Base-by-base conservation (phyloP, 352 stramenopile genomes). In the Globisporangium recalcitrans region DNA sequence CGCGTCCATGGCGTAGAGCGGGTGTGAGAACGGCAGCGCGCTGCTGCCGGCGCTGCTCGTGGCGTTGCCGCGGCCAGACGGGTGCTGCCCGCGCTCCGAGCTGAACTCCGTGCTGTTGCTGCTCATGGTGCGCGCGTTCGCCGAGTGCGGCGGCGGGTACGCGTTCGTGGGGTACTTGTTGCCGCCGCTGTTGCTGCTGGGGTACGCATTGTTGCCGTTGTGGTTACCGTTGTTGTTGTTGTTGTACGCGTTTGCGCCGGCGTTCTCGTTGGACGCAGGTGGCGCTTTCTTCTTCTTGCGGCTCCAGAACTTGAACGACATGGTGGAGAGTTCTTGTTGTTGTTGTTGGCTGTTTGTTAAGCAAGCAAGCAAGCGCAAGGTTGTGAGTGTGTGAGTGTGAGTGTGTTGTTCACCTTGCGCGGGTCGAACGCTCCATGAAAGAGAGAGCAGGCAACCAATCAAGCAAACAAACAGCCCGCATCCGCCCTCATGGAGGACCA, bases 1-100 rank as follows among this genome's bases (percentile, higher is more conserved):
- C 7, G 62, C 64, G 67, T 95, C 86, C 86, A 95, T 93, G 9
- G 82, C 78, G 63, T 93, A 95, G 9, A 93, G 70, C 32, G 86
- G 86, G 63, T 95, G 86, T 0, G 66, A 74, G 60, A 95, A 95
- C 9, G 83, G 76, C 49, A 91, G 64, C 47, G 71, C 64, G 3
- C 38, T 46, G 14, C 36, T 14, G 36, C 62, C 65, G 38, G 70
- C 29, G 55, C 47, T 64, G 51, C 36, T 51, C 19, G 32, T 40
- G 61, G 46, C 42, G n/a, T 27, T 53, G 29, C 29, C 51, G 11
- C 51, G 27, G 10, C 10, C 7, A 8, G 51, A 42, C 24, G 44
- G 40, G 6, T 27, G 42, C 40, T 48, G 71, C 6, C 58, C 49
- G 22, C 48, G 26, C 26, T 29, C 58, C 27, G 38, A 54, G 29